Percentiles rank a stretch among this genome's conserved stretches.
phyloP scores from a whole-genome alignment of 352 stramenopile genomes.

The Halophytophthora polymorphica region DNA sequence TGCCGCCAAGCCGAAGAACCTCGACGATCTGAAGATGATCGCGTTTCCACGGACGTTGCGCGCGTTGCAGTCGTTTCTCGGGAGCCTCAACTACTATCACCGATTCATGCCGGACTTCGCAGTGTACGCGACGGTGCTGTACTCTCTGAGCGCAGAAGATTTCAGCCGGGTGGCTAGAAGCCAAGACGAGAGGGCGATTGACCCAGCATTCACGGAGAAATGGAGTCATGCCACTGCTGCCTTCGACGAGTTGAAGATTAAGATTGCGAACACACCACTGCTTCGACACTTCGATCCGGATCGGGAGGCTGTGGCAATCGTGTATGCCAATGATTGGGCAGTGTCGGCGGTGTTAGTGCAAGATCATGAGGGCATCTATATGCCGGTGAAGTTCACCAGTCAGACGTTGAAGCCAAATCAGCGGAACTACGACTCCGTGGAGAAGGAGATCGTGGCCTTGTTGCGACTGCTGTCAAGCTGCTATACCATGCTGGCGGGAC shows the following conservation, averaged over 20 bases:
- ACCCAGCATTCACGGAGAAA: too few relatives aligned
- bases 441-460: constrained; percentile 1
- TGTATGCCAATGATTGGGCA: constrained; percentile 18
- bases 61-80: constrained; percentile 9
- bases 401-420: constrained; percentile 10
- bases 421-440: neutral
- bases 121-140: neutral
- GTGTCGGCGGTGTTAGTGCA: constrained; percentile 2
- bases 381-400: constrained; percentile 10
- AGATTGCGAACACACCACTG: constrained; percentile 7
- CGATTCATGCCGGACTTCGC: constrained; percentile 9
- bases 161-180: too few relatives aligned
- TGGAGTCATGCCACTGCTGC: too few relatives aligned
- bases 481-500: neutral
- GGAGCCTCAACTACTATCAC: constrained; percentile 11
- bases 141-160: neutral
- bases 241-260: neutral
- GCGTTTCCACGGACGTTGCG: constrained; percentile 1
- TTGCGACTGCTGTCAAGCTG: neutral
- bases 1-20: constrained; percentile 5
- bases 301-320: neutral
- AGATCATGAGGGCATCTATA: constrained; percentile 4
- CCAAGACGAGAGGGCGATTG: too few relatives aligned
- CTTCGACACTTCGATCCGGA: constrained; percentile 10
- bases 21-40: neutral